Conservation (phyloP, 179 eudicot species). For the Patellifolia procumbens region DNA sequence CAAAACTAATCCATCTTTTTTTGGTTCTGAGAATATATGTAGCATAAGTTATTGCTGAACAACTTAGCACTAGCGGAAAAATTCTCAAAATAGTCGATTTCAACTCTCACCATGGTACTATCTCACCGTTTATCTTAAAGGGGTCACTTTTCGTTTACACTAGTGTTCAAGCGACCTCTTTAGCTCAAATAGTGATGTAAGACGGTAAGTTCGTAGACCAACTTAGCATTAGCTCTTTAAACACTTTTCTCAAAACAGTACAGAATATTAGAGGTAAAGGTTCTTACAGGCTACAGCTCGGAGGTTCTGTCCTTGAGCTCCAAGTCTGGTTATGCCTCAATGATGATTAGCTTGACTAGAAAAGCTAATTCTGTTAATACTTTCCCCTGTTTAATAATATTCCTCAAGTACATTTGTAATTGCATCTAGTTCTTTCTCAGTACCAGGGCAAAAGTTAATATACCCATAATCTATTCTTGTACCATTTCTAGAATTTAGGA, state of each 20-base stretch:
- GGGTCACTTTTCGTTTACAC: no score
- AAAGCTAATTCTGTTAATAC: slow-evolving; percentile 10
- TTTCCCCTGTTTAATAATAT: slow-evolving; percentile 19
- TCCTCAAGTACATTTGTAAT: slow-evolving; percentile 9
- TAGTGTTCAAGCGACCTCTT: no score
- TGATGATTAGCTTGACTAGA: slow-evolving; percentile 22
- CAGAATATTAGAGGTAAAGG: slow-evolving; percentile 13
- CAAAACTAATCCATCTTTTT: slow-evolving; percentile 7
- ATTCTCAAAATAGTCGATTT: no score
- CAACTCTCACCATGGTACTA: no score
- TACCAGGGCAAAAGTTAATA: background rate
- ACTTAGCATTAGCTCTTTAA: slow-evolving; percentile 1
- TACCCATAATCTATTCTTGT: background rate
- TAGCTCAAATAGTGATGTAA: no score
- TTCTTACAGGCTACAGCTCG: background rate
- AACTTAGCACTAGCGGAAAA: no score
- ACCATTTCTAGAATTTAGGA: background rate
- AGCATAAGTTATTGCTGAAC: background rate
- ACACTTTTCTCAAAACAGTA: slow-evolving; percentile 2
- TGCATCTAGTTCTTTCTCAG: slow-evolving; percentile 11
- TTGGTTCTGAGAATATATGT: background rate
- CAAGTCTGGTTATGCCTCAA: slow-evolving; percentile 25
- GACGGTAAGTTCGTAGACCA: no score
- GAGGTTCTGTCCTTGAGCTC: slow-evolving; percentile 25
- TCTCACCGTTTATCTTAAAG: no score